Evolutionary conservation across 129 eudicot genomes (phyloP), one percentile per base, ranked within the genome.

Genomic region (Flaveria sonorensis): DNA sequence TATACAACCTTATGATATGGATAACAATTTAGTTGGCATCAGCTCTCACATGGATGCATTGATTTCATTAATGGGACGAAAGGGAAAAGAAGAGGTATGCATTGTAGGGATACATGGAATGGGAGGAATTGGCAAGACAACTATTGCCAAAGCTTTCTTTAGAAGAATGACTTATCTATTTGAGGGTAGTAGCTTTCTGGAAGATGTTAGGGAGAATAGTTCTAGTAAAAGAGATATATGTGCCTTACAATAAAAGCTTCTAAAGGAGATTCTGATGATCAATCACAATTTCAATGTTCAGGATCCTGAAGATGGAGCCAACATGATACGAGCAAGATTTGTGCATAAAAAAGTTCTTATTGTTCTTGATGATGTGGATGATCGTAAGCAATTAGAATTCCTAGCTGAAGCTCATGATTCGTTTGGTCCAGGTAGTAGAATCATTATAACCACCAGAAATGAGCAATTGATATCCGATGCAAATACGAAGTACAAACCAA

Each of bases 121-220:
- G 63, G 63, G 30, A 19, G 63, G 63, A 56, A 56, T 56, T 20
- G 63, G 63, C 15, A 56, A 56, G 63, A 56, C 63, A 9, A 56
- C 63, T 20, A 56, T 56, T 56, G 63, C 30, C 6, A 2, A 56
- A 20, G 63, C 63, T 10, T 56, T 56, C 15, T 56, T 19, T 56
- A 56, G 30, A 20, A 56, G 63, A 56, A 20, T 19, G 0, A 1
- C 30, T 6, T 56, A 56, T 20, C 10, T 19, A 14, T 56, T 56
- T 56, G 62, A 56, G 13, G 62, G 62, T 56, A 56, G 62, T 56
- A 56, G 62, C 28, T 56, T 56, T 18, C 13, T 56, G 24, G 1
- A 56, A 1, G 62, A 56, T 56, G 62, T 56, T 56, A 56, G 28
- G 10, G 62, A 56, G 3, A 56, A 56, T 9, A 56, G 62, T 56